Evolutionary conservation across 768 basidiomycete genomes (phyloP).

Genomic region (Crepidotus variabilis): DNA sequence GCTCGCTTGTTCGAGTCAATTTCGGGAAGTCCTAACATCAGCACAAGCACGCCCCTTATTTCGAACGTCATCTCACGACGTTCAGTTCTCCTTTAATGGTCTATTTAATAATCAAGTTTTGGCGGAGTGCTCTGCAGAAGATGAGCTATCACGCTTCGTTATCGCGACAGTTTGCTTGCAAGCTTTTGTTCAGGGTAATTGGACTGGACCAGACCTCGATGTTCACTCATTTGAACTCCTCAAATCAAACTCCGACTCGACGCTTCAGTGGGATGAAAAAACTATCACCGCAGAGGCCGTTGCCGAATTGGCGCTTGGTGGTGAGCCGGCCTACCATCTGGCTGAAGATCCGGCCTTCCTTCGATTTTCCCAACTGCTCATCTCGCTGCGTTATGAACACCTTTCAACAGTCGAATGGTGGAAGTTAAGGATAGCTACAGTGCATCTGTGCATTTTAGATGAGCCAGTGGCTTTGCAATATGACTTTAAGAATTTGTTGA

Average conservation of each 20-base stretch:
- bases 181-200: conserved; percentile 90
- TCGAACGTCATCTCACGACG: conserved; percentile 21
- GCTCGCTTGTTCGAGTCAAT: conserved; percentile 56
- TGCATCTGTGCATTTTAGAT: conserved; percentile 82
- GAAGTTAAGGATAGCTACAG: conserved; percentile 66
- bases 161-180: conserved; percentile 81
- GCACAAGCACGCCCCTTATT: conserved; percentile 39
- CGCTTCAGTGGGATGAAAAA: conserved; percentile 36
- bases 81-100: conserved; percentile 30
- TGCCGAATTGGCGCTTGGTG: conserved; percentile 73
- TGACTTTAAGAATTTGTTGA: conserved; percentile 35
- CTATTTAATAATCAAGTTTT: conserved; percentile 27
- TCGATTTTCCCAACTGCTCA: conserved; percentile 67
- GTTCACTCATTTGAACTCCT: conserved; percentile 46
- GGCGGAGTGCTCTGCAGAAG: conserved; percentile 30
- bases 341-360: conserved; percentile 65
- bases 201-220: conserved; percentile 89
- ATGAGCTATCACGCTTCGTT: conserved; percentile 55
- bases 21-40: conserved; percentile 49
- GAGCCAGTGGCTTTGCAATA: conserved; percentile 66
- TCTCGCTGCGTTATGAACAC: conserved; percentile 47
- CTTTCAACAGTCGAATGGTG: conserved; percentile 68
- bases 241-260: conserved; percentile 21
- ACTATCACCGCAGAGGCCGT: conserved; percentile 63
- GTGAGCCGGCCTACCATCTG: conserved; percentile 97